Percentiles rank a stretch among this genome's conserved stretches.
Evolutionary conservation across 106 monocot genomes (phyloP).

Genomic region (Apostasia ramifera): DNA sequence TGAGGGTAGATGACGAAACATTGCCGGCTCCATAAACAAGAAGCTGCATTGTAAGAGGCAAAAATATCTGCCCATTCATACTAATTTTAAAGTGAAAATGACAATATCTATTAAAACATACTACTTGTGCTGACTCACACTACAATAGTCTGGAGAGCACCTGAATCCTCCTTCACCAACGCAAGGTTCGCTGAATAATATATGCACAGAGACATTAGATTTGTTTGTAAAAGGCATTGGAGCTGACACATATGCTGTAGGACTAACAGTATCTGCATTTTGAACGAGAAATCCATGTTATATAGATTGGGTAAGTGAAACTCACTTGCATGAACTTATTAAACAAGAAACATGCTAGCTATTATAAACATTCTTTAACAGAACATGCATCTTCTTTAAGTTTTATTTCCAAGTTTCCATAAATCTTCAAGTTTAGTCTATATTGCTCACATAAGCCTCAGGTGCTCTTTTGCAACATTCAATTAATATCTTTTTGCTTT

Average conservation of each 20-base stretch:
- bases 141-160: constrained; percentile 58
- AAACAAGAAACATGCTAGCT: no score
- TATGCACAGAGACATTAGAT: constrained; percentile 48
- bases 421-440: no score
- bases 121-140: constrained; percentile 46
- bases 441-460: no score
- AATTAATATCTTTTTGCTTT: no score
- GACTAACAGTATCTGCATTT: constrained; percentile 81
- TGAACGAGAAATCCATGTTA: constrained; percentile 5
- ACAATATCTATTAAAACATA: not conserved
- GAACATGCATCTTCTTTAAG: no score
- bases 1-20: constrained; percentile 59
- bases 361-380: no score
- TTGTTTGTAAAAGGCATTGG: constrained; percentile 63
- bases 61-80: not conserved
- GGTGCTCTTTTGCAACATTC: no score
- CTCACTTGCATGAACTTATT: not conserved
- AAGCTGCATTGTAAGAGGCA: constrained; percentile 46
- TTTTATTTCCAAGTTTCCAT: no score
- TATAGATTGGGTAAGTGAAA: not conserved
- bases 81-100: not conserved
- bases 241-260: constrained; percentile 71
- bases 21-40: constrained; percentile 82
- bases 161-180: constrained; percentile 63
- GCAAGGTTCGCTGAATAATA: constrained; percentile 83